A percentile compares a stretch with the other conserved stretches of the same genome.
Conservation (phyloP, 768 basidiomycete genomes). For the Leccinellum rugosiceps region DNA sequence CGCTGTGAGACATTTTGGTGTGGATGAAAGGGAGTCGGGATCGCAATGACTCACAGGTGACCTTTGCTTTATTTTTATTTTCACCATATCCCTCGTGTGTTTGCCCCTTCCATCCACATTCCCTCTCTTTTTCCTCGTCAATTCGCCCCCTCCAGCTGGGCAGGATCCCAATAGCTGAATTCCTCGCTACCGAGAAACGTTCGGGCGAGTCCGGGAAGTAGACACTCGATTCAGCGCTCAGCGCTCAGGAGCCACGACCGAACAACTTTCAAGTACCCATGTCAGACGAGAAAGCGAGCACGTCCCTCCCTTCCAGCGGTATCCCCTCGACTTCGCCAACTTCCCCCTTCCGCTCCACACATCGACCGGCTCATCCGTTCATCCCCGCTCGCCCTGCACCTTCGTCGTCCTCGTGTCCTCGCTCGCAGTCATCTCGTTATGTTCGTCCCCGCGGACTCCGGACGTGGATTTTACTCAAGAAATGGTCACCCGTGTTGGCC, state of each 20-base stretch:
- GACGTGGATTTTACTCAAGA: slow-evolving; percentile 57
- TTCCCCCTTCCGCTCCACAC: slow-evolving; percentile 13
- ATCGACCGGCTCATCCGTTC: slow-evolving; percentile 18
- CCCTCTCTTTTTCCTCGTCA: background rate
- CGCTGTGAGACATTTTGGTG: background rate
- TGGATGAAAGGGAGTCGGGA: background rate
- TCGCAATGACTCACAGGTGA: too few relatives aligned
- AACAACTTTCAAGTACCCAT: slow-evolving; percentile 5
- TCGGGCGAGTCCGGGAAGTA: background rate
- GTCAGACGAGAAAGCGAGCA: slow-evolving; percentile 21
- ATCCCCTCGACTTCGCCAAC: slow-evolving; percentile 16
- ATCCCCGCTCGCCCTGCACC: slow-evolving; percentile 19
- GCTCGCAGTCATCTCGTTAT: slow-evolving; percentile 30
- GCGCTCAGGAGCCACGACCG: background rate
- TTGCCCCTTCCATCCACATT: background rate
- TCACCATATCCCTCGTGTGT: background rate
- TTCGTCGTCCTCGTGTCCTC: slow-evolving; percentile 12
- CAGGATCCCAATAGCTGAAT: slow-evolving; percentile 12
- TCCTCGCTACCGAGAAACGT: background rate
- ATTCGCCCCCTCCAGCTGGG: background rate
- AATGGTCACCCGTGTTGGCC: slow-evolving; percentile 74
- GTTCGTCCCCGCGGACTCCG: slow-evolving; percentile 48
- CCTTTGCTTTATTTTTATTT: background rate
- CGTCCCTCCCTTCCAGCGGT: slow-evolving; percentile 13
- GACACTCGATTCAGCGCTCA: background rate